Percentiles rank a stretch among this genome's conserved stretches.
These are phyloP conservation scores for Myriosclerotinia duriaeana DNA, from an alignment of 2,329 filamentous ascomycete genomes.

Conservation along the genomic window DNA sequence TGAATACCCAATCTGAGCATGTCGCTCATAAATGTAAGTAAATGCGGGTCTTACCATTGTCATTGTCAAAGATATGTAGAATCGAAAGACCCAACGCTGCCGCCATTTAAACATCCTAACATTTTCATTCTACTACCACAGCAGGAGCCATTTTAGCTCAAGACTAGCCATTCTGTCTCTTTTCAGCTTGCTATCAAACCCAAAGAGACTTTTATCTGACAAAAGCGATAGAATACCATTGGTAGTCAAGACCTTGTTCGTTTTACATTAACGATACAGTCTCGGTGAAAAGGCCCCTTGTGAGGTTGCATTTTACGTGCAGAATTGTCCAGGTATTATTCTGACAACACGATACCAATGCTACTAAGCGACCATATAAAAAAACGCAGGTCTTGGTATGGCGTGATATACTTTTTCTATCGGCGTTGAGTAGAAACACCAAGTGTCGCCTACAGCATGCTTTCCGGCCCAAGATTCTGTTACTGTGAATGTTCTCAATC, in stretches of 20 bases:
- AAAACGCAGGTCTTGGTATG: background rate
- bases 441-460: background rate
- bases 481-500: background rate
- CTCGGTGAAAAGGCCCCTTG: background rate
- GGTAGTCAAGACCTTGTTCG: background rate
- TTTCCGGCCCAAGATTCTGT: background rate
- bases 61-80: background rate
- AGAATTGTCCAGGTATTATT: background rate
- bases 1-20: background rate
- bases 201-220: background rate
- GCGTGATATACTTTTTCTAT: background rate
- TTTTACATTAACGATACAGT: background rate
- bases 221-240: background rate
- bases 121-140: background rate
- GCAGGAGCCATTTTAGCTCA: background rate
- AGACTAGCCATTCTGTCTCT: background rate
- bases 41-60: background rate
- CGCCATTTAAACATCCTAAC: background rate
- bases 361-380: background rate
- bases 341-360: background rate
- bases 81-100: background rate
- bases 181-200: background rate
- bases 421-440: background rate
- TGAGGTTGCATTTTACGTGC: background rate
- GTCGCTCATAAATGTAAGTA: background rate